Percentiles rank a stretch among this genome's conserved stretches.
These are phyloP conservation scores for Zymoseptoria passerinii DNA, from an alignment of 2,329 filamentous ascomycete genomes.

Conservation along the genomic window DNA sequence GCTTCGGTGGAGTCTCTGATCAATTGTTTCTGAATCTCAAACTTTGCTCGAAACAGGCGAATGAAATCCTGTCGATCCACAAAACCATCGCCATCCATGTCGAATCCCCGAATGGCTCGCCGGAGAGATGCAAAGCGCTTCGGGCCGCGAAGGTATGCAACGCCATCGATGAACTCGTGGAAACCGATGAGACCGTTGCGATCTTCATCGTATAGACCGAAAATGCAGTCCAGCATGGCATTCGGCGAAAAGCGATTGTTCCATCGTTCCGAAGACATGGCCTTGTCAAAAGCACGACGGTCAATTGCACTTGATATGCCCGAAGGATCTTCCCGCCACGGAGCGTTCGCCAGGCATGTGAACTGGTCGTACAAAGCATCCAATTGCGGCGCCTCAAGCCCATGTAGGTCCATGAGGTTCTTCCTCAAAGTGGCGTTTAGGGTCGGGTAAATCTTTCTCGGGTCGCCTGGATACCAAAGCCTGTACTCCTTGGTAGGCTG, in stretches of 20 bases:
- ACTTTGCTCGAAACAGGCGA: constrained; percentile 86
- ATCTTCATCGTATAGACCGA: constrained; percentile 91
- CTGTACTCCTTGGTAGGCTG: constrained; percentile 68
- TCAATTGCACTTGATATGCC: constrained; percentile 77
- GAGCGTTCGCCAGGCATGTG: constrained; percentile 80
- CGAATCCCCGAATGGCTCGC: constrained; percentile 79
- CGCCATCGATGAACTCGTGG: constrained; percentile 77
- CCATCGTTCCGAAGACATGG: constrained; percentile 51
- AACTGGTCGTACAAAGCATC: constrained; percentile 97
- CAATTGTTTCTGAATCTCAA: constrained; percentile 81
- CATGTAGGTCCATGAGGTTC: constrained; percentile 42
- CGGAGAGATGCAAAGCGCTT: constrained; percentile 57
- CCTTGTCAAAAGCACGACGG: constrained; percentile 83
- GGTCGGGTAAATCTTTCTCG: constrained; percentile 58
- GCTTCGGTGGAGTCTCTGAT: constrained; percentile 72
- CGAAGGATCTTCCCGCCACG: constrained; percentile 74
- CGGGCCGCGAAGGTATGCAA: constrained; percentile 57
- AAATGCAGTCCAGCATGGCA: constrained; percentile 91
- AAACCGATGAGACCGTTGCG: constrained; percentile 84
- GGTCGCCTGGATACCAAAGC: constrained; percentile 83
- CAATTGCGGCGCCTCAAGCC: constrained; percentile 70
- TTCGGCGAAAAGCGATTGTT: constrained; percentile 78
- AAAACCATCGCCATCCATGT: constrained; percentile 80
- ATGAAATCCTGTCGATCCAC: constrained; percentile 81
- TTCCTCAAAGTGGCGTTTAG: constrained; percentile 61